phyloP scores from a whole-genome alignment of 73 alveolate genomes.

The Paramecium caudatum region DNA sequence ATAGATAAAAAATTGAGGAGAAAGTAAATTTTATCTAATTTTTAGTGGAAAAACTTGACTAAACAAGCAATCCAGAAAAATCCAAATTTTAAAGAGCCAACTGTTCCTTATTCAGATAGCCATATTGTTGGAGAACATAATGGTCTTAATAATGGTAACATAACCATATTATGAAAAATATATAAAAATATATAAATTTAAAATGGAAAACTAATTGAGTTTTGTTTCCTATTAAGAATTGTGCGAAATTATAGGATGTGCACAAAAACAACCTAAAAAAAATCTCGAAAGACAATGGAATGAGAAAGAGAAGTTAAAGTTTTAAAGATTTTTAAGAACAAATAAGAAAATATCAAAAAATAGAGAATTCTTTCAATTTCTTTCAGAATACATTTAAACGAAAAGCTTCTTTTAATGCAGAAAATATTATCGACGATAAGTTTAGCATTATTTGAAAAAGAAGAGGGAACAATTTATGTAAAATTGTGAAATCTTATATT shows the following conservation, averaged over 20 bases:
- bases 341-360: neutral
- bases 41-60: conserved; percentile 82
- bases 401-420: neutral
- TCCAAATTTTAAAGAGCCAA: conserved; percentile 79
- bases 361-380: conserved; percentile 11
- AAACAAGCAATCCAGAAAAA: conserved; percentile 66
- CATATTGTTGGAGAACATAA: conserved; percentile 82
- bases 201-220: neutral
- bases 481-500: neutral
- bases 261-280: neutral
- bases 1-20: conserved; percentile 83
- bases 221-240: conserved; percentile 10
- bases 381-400: neutral
- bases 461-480: neutral
- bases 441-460: neutral
- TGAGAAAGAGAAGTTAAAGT: neutral
- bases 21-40: conserved; percentile 19
- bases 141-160: conserved; percentile 72
- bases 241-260: too few species aligned
- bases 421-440: neutral
- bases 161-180: conserved; percentile 32
- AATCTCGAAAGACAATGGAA: conserved; percentile 3
- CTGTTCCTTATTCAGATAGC: conserved; percentile 76
- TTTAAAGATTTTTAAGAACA: conserved; percentile 8
- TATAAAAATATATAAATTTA: neutral